These are phyloP conservation scores for Hericium coralloides DNA, from an alignment of 768 basidiomycete species.

Conservation along the genomic window DNA sequence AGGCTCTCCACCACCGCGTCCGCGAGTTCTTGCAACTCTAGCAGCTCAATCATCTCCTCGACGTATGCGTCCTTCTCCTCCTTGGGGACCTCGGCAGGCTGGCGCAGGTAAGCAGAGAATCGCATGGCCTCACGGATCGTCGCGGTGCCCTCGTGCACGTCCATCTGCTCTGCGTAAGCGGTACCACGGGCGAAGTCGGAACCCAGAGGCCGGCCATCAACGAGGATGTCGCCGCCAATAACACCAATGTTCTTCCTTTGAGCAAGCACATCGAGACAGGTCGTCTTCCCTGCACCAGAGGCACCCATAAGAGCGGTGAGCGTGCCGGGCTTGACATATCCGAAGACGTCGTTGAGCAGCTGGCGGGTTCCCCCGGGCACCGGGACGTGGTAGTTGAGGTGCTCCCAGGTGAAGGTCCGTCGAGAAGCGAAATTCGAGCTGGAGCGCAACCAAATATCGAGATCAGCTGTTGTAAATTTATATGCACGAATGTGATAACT, in stretches of 20 bases:
- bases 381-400: conserved; percentile 69
- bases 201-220: conserved; percentile 55
- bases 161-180: conserved; percentile 52
- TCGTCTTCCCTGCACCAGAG: conserved; percentile 76
- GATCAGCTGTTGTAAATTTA: neutral
- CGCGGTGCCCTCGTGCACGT: conserved; percentile 74
- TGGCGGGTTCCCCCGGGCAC: conserved; percentile 49
- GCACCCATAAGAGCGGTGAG: conserved; percentile 86
- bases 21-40: conserved; percentile 76
- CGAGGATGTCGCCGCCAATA: conserved; percentile 51
- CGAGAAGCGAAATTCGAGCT: conserved; percentile 9
- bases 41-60: conserved; percentile 74
- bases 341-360: conserved; percentile 67
- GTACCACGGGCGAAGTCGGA: conserved; percentile 33
- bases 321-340: conserved; percentile 82
- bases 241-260: conserved; percentile 68
- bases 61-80: conserved; percentile 75
- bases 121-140: conserved; percentile 81
- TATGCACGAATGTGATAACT: neutral
- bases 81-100: conserved; percentile 55
- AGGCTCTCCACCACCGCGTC: conserved; percentile 75
- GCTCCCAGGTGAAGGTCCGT: conserved; percentile 76
- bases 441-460: neutral
- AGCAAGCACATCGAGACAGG: conserved; percentile 65
- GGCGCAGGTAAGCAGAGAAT: conserved; percentile 79